phyloP scores from a whole-genome alignment of 345 rosid genomes.

The Litchi chinensis region DNA sequence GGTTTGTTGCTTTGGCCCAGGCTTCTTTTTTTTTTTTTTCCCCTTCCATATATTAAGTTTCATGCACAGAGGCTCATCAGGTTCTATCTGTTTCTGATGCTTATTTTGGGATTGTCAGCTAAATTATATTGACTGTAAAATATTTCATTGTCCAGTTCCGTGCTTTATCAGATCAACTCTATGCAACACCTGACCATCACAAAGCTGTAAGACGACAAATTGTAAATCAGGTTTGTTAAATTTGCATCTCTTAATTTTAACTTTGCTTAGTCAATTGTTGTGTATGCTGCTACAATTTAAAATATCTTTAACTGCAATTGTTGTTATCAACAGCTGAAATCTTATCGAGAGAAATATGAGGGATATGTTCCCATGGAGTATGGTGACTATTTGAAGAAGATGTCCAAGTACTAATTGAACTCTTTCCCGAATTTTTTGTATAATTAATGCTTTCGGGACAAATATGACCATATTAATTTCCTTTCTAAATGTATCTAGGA shows the following conservation, averaged over 20 bases:
- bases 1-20: conserved; percentile 35
- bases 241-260: neutral
- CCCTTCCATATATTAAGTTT: neutral
- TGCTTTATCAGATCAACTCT: conserved; percentile 76
- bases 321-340: conserved; percentile 55
- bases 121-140: neutral
- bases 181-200: conserved; percentile 62
- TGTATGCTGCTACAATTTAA: conserved; percentile 7
- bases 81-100: neutral
- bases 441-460: conserved; percentile 1
- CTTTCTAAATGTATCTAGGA: conserved; percentile 44
- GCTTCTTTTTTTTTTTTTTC: neutral
- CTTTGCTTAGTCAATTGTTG: neutral
- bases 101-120: neutral
- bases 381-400: conserved; percentile 66
- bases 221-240: conserved; percentile 64
- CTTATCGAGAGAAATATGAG: conserved; percentile 59
- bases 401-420: conserved; percentile 53
- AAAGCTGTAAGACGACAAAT: conserved; percentile 52
- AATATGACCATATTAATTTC: conserved; percentile 16
- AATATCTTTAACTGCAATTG: conserved; percentile 10
- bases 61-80: neutral
- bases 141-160: conserved; percentile 55
- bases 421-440: conserved; percentile 10
- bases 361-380: conserved; percentile 89